phyloP scores from a whole-genome alignment of 768 basidiomycete genomes.

The Lactarius hengduanensis region DNA sequence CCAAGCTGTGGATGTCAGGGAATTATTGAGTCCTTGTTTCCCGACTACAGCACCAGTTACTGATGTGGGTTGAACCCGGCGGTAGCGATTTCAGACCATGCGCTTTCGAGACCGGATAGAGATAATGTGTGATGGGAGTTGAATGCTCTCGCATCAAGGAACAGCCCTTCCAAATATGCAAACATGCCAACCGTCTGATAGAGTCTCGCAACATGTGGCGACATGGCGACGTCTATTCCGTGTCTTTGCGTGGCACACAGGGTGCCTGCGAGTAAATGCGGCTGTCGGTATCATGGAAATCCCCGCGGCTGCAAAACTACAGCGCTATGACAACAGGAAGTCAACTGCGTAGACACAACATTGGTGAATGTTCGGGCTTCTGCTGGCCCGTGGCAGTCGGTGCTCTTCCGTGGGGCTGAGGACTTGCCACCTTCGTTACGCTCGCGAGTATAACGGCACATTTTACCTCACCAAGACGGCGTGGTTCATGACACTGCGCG shows the following conservation, averaged over 20 bases:
- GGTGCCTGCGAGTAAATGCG: background rate
- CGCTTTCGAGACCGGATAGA: background rate
- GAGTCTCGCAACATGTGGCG: background rate
- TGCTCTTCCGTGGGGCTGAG: background rate
- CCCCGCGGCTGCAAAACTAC: background rate
- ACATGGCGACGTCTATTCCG: slow-evolving; percentile 1
- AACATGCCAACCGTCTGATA: background rate
- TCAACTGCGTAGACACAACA: background rate
- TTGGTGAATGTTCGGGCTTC: background rate
- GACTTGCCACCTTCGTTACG: background rate
- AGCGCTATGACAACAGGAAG: slow-evolving; percentile 14
- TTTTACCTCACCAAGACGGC: background rate
- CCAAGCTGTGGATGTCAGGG: background rate
- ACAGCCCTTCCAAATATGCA: background rate
- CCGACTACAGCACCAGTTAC: background rate
- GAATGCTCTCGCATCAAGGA: slow-evolving; percentile 7
- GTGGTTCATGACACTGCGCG: background rate
- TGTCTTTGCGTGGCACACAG: background rate
- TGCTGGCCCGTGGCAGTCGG: background rate
- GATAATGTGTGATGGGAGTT: background rate
- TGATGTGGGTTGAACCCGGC: background rate
- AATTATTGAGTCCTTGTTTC: background rate
- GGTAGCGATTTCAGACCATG: background rate
- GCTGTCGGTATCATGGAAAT: background rate
- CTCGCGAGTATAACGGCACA: background rate